These are phyloP conservation scores for Lonicera japonica DNA, from an alignment of 129 eudicot species.

Conservation along the genomic window DNA sequence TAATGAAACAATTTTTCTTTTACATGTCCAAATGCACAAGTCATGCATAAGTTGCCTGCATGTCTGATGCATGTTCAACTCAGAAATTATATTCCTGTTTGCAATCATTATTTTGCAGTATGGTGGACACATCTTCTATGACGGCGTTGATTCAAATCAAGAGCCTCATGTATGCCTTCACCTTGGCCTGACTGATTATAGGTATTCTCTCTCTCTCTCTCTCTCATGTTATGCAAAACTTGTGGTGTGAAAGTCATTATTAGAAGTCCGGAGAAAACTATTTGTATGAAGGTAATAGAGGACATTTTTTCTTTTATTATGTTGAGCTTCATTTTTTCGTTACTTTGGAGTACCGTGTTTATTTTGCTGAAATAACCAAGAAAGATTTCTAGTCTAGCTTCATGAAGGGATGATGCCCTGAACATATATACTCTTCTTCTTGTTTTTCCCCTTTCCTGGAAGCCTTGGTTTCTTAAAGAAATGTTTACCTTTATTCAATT, in stretches of 20 bases:
- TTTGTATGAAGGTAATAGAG: neutral
- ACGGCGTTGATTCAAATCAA: slow-evolving; percentile 19
- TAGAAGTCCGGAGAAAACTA: neutral
- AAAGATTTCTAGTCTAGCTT: too few relatives aligned
- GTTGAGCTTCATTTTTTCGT: too few relatives aligned
- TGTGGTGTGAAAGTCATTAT: neutral
- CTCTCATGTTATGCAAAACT: neutral
- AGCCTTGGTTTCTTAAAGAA: too few relatives aligned
- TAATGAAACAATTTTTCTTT: too few relatives aligned
- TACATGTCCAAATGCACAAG: neutral
- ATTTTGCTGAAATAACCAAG: too few relatives aligned
- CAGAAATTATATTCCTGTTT: neutral
- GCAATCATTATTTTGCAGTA: slow-evolving; percentile 46
- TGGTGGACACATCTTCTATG: slow-evolving; percentile 42
- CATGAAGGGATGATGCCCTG: too few relatives aligned
- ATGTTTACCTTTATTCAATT: too few relatives aligned
- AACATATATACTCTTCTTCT: too few relatives aligned
- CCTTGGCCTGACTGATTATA: slow-evolving; percentile 96
- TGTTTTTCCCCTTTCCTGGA: too few relatives aligned
- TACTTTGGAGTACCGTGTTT: too few relatives aligned
- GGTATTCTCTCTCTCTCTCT: slow-evolving; percentile 40
- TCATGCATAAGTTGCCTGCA: neutral
- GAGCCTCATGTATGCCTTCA: slow-evolving; percentile 48
- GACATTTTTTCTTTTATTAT: too few relatives aligned
- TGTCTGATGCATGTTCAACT: neutral